Conservation (phyloP, 2,329 filamentous ascomycete genomes). For the Phoma herbarum region DNA sequence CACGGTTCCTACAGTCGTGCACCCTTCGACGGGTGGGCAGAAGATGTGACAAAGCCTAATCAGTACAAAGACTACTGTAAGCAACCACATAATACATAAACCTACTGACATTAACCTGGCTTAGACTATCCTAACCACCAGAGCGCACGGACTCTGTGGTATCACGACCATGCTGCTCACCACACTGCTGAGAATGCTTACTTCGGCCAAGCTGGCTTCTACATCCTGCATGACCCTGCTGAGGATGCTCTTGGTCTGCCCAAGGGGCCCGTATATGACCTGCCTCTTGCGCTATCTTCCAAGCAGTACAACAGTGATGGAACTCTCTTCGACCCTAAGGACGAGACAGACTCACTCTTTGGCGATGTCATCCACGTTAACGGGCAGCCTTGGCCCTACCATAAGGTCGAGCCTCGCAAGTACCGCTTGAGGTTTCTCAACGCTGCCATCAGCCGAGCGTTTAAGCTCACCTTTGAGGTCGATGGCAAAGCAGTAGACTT, state of each 20-base stretch:
- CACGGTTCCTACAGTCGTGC: conserved; percentile 62
- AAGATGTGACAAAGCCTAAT: conserved; percentile 60
- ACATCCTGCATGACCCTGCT: conserved; percentile 62
- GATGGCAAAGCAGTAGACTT: conserved; percentile 57
- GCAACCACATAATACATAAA: not conserved
- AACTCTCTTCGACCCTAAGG: conserved; percentile 58
- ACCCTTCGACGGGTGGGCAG: conserved; percentile 64
- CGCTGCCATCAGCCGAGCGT: conserved; percentile 52
- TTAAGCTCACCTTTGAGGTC: conserved; percentile 60
- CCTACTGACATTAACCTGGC: conserved; percentile 3
- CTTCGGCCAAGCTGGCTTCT: conserved; percentile 66
- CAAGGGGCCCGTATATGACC: conserved; percentile 62
- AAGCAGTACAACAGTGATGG: conserved; percentile 65
- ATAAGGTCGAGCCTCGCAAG: conserved; percentile 67
- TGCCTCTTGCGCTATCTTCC: conserved; percentile 62
- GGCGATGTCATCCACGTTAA: conserved; percentile 69
- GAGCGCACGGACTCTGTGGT: conserved; percentile 65
- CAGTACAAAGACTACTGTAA: conserved; percentile 60
- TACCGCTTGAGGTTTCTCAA: conserved; percentile 67
- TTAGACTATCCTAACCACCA: conserved; percentile 65
- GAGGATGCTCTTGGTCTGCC: conserved; percentile 63
- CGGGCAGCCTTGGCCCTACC: conserved; percentile 66
- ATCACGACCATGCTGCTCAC: conserved; percentile 57
- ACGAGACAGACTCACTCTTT: conserved; percentile 60
- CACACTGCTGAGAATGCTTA: conserved; percentile 66